Evolutionary conservation across 306 rosid species (phyloP).

Genomic region (Medicago lupulina): DNA sequence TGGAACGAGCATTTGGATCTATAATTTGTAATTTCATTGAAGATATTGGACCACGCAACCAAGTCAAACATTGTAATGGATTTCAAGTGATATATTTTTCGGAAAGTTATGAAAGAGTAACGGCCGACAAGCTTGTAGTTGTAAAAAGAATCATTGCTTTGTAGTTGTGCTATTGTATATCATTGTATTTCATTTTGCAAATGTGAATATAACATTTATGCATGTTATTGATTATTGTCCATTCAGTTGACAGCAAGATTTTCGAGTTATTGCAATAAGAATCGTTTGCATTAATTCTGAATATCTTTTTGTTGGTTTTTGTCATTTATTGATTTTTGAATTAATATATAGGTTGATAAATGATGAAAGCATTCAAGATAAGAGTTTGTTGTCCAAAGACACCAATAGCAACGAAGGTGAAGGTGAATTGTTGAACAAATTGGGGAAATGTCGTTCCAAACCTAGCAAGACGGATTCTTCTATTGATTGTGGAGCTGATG

Average conservation of each 20-base stretch:
- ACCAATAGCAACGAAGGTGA: conserved; percentile 64
- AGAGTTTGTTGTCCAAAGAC: conserved; percentile 61
- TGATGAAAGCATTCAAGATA: conserved; percentile 71
- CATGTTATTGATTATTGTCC: conserved; percentile 2
- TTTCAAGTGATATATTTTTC: not conserved
- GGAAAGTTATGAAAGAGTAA: not conserved
- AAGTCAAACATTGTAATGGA: not conserved
- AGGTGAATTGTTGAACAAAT: conserved; percentile 66
- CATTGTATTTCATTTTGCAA: not conserved
- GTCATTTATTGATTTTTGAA: conserved; percentile 25
- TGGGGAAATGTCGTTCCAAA: conserved; percentile 76
- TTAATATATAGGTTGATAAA: conserved; percentile 54
- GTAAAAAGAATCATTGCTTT: not conserved
- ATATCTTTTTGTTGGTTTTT: conserved; percentile 11
- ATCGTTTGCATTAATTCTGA: conserved; percentile 16
- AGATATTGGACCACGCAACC: not conserved
- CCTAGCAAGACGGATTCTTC: conserved; percentile 70
- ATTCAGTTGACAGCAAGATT: conserved; percentile 1
- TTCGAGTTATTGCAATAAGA: not conserved
- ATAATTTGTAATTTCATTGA: not conserved
- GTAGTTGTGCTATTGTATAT: conserved; percentile 8
- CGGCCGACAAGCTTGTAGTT: not conserved
- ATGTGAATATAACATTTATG: not conserved
- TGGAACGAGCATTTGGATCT: not conserved
- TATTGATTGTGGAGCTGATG: conserved; percentile 76